phyloP scores from a whole-genome alignment of 495 filamentous ascomycete genomes.

The Hypomontagnella submonticulosa region DNA sequence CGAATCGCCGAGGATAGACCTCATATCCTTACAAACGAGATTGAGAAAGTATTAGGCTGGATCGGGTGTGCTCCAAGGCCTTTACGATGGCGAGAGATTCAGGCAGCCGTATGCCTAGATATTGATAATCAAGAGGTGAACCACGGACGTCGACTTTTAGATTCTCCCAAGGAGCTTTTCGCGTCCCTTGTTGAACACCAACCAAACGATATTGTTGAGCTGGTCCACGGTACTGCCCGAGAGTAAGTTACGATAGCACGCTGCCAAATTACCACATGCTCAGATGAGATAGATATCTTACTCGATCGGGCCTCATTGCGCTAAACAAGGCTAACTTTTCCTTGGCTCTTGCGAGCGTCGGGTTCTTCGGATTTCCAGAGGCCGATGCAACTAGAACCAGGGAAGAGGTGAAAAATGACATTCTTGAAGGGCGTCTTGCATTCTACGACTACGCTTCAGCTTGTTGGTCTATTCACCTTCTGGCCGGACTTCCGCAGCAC shows the following conservation, averaged over 20 bases:
- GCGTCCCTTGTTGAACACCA: conserved; percentile 56
- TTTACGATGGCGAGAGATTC: conserved; percentile 59
- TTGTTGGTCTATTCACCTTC: conserved; percentile 55
- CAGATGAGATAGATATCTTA: conserved; percentile 17
- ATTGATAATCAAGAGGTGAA: conserved; percentile 39
- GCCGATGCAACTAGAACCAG: conserved; percentile 3
- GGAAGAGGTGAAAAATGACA: conserved; percentile 1
- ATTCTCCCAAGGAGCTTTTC: conserved; percentile 54
- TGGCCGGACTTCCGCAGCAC: conserved; percentile 7
- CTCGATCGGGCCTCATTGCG: conserved; percentile 3
- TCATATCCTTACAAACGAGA: conserved; percentile 12
- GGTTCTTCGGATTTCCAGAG: conserved; percentile 25
- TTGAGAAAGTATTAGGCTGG: conserved; percentile 55
- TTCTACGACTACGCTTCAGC: conserved; percentile 55
- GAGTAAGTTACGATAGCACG: conserved; percentile 43
- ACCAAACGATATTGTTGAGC: conserved; percentile 48
- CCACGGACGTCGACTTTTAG: conserved; percentile 41
- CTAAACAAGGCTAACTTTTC: background rate
- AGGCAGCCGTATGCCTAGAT: conserved; percentile 53
- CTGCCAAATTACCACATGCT: conserved; percentile 26
- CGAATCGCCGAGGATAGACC: conserved; percentile 22
- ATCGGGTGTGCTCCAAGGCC: conserved; percentile 56
- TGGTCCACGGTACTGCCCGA: conserved; percentile 59
- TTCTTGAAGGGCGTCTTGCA: conserved; percentile 43
- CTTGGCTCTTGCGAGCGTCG: conserved; percentile 13